Evolutionary conservation across 1,139 yeast genomes (phyloP).

Genomic region (Sugiyamaella grinbergsii): DNA sequence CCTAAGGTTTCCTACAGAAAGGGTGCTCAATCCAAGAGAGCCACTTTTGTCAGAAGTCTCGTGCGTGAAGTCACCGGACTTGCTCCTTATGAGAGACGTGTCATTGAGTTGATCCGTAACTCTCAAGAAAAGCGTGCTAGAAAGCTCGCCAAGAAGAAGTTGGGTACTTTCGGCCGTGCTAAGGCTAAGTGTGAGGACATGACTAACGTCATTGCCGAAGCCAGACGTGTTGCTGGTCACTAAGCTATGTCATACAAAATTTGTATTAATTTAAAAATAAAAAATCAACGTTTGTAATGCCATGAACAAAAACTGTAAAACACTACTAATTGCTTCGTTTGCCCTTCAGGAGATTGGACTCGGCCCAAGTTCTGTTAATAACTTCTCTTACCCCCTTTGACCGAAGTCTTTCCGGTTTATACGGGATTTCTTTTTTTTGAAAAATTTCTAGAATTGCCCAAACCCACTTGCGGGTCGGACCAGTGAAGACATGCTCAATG

Average conservation of each 20-base stretch:
- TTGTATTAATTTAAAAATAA: constrained; percentile 18
- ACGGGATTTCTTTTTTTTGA: constrained; percentile 18
- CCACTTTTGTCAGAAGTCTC: constrained; percentile 90
- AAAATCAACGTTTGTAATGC: constrained; percentile 12
- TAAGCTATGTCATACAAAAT: constrained; percentile 24
- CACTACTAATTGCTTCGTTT: background rate
- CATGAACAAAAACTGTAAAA: constrained; percentile 4
- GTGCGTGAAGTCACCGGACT: constrained; percentile 98
- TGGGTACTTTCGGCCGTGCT: constrained; percentile 99
- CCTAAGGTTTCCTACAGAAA: constrained; percentile 96
- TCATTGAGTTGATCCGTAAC: constrained; percentile 98
- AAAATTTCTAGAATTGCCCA: constrained; percentile 13
- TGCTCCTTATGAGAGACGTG: constrained; percentile 99
- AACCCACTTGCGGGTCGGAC: constrained; percentile 3
- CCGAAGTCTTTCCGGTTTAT: background rate
- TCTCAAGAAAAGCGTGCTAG: constrained; percentile 99
- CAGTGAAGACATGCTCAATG: background rate
- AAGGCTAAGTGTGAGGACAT: constrained; percentile 99
- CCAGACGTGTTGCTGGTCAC: constrained; percentile 66
- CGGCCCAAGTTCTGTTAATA: too few species aligned
- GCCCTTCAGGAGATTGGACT: too few species aligned
- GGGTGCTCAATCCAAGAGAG: constrained; percentile 96
- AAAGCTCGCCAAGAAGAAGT: constrained; percentile 99
- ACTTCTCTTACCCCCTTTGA: too few species aligned
- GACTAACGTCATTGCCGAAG: constrained; percentile 94